These are phyloP conservation scores for Murraya koenigii DNA, from an alignment of 345 rosid genomes.

Conservation along the genomic window DNA sequence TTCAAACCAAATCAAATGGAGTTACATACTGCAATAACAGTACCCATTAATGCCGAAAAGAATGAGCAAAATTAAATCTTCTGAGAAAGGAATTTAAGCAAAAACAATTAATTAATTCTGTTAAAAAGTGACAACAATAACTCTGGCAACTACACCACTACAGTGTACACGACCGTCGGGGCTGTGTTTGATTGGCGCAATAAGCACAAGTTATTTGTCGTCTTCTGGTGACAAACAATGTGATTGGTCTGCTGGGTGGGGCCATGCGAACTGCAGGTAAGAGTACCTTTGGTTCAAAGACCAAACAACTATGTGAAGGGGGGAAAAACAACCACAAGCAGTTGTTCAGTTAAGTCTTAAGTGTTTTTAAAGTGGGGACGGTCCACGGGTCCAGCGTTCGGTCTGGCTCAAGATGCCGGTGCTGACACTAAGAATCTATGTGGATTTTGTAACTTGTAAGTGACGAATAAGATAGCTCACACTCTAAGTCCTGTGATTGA, in stretches of 20 bases:
- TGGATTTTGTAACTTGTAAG: too few relatives aligned
- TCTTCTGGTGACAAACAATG: neutral
- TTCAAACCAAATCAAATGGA: neutral
- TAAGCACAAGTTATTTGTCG: neutral
- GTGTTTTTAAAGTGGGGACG: neutral
- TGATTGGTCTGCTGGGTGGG: neutral
- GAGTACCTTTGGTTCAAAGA: neutral
- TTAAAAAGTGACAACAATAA: neutral
- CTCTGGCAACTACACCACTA: neutral
- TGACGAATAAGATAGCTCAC: neutral
- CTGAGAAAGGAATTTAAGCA: neutral
- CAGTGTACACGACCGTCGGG: neutral
- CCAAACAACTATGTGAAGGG: neutral
- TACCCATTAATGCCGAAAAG: neutral
- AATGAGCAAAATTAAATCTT: neutral
- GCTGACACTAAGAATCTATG: too few relatives aligned
- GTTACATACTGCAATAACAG: neutral
- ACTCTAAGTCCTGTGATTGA: neutral
- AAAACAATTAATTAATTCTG: neutral
- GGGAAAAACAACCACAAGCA: neutral
- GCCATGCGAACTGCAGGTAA: neutral
- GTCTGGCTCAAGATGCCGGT: too few relatives aligned
- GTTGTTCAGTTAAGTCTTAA: neutral
- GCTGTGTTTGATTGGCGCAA: neutral
- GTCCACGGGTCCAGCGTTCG: too few relatives aligned